A percentile compares a stretch with the other conserved stretches of the same genome.
Evolutionary conservation across 768 basidiomycete species (phyloP).

Genomic region (Suillus decipiens): DNA sequence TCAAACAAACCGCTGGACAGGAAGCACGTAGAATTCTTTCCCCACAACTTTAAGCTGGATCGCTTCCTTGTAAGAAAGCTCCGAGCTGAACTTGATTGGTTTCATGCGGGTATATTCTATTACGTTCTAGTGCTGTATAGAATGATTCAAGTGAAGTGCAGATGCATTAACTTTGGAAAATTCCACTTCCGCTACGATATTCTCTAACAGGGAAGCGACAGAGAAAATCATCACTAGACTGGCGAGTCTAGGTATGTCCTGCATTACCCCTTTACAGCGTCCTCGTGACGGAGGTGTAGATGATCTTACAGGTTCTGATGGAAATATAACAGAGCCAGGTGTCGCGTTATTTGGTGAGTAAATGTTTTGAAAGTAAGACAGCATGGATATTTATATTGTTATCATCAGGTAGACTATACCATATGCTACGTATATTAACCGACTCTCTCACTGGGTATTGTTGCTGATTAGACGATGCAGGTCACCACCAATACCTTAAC

Average conservation of each 20-base stretch:
- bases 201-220: background rate
- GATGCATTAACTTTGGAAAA: background rate
- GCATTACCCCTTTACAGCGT: background rate
- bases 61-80: background rate
- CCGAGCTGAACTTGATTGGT: background rate
- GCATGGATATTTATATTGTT: too few relatives aligned
- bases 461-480: too few relatives aligned
- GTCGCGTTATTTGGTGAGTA: slow-evolving; percentile 2
- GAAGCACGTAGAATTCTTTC: slow-evolving; percentile 3
- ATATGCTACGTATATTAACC: too few relatives aligned
- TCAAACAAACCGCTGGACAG: background rate
- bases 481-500: too few relatives aligned
- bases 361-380: background rate
- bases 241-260: background rate
- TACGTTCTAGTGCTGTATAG: background rate
- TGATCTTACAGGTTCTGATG: background rate
- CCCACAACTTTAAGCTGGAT: background rate
- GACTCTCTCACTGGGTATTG: too few relatives aligned
- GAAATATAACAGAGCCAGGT: background rate
- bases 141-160: background rate
- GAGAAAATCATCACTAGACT: background rate
- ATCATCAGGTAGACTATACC: too few relatives aligned
- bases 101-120: background rate
- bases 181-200: background rate
- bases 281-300: background rate